Evolutionary conservation across 768 basidiomycete species (phyloP).

Genomic region (Naematelia aurantialba): DNA sequence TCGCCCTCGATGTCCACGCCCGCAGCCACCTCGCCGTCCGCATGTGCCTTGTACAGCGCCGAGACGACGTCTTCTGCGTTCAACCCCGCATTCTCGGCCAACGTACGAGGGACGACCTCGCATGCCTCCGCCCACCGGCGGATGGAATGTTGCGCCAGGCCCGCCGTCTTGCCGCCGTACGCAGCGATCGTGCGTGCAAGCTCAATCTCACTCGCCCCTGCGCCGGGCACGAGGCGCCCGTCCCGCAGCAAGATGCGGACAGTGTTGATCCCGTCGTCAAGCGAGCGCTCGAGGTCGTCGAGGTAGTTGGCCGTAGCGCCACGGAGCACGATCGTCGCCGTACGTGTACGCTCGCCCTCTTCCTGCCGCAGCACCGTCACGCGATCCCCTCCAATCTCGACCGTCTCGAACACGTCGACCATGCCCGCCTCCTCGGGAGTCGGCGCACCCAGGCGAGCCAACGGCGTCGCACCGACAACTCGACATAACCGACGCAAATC

Average conservation of each 20-base stretch:
- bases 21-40: conserved; percentile 52
- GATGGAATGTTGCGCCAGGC: conserved; percentile 88
- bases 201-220: conserved; percentile 90
- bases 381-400: conserved; percentile 94
- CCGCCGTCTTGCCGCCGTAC: conserved; percentile 83
- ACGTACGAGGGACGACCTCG: conserved; percentile 84
- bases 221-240: conserved; percentile 82
- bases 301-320: conserved; percentile 91
- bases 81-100: conserved; percentile 88
- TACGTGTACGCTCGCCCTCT: conserved; percentile 74
- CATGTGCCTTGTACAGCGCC: conserved; percentile 84
- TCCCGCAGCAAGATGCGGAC: conserved; percentile 91
- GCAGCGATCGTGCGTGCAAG: conserved; percentile 76
- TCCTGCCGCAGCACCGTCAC: conserved; percentile 94
- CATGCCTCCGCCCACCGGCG: conserved; percentile 82
- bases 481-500: conserved; percentile 90
- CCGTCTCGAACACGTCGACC: conserved; percentile 89
- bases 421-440: conserved; percentile 93
- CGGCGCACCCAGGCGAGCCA: conserved; percentile 91
- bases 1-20: conserved; percentile 49
- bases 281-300: conserved; percentile 91
- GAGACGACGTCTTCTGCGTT: conserved; percentile 91
- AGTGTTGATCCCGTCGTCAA: conserved; percentile 95
- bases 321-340: conserved; percentile 89
- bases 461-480: conserved; percentile 91